Base-by-base conservation (phyloP, 1,284 basidiomycete species). In the Microbotryomycetes sp. region DNA sequence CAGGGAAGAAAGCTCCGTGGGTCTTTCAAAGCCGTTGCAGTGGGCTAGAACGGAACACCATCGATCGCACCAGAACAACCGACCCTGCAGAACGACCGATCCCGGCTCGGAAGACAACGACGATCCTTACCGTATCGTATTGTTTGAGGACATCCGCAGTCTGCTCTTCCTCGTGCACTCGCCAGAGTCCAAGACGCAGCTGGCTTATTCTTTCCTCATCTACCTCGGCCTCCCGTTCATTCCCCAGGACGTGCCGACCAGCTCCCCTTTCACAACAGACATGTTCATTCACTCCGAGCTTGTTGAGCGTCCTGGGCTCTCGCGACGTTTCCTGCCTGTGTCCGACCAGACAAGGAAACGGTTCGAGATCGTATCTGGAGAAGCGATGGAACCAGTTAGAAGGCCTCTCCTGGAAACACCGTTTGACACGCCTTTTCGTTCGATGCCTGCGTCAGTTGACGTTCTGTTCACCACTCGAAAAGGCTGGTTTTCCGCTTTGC, bases 81-180 rank as follows among this genome's bases (percentile, higher is more conserved):
- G 82, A 1, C 85, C 90, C 9, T 78, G 80, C 4, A 83, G 86
- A 29, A 82, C 84, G 0, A 78, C 78, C 4, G 81, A 85, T 60
- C 64, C 53, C 1, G 45, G 73, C 6, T 70, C 75, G 52, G 79
- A 81, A 5, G 79, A 78, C 13, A 81, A 83, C 28, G 78, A 80
- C 28, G 91, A 93, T 73, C 90, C 91, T 0, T 92, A 87, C 73
- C 79, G 85, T 1, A 82, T 83, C 2, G 80, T 94, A 24, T 77
- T 97, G 16, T 90, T 92, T 74, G 79, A 82, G 50, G 92, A 97
- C 72, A 81, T 96, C 60, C 81, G 81, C 13, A 75, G 83, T 2
- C 78, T 91, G 52, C 79, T 97, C 23, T 76, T 89, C 57, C 72
- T 81, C 30, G 71, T 93, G 30, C 77, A 77, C 11, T 79, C 81